phyloP scores from a whole-genome alignment of 148 eudicot genomes.

The Gaultheria prostrata region DNA sequence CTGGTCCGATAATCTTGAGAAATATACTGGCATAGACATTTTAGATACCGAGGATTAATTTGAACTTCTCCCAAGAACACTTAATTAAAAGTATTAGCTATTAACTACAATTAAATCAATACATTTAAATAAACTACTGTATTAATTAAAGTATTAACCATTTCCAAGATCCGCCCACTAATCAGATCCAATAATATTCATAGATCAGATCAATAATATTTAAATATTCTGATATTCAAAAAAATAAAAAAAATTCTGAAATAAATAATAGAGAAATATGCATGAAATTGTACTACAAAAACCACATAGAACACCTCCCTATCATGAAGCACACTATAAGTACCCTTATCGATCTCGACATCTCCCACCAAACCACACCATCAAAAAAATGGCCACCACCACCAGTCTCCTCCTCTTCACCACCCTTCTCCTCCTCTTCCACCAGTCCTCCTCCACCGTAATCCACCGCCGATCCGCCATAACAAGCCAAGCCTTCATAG shows the following conservation, averaged over 20 bases:
- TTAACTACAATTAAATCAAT: no score
- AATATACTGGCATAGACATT: no score
- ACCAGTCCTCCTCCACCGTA: not conserved
- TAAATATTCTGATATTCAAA: not conserved
- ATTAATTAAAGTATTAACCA: no score
- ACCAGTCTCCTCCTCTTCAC: not conserved
- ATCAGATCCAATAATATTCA: no score
- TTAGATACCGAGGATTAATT: no score
- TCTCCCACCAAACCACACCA: not conserved
- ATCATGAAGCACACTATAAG: not conserved
- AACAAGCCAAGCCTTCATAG: not conserved
- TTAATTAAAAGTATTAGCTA: no score
- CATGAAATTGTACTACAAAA: not conserved
- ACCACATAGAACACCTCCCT: not conserved
- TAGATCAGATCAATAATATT: not conserved
- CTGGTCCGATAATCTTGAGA: no score
- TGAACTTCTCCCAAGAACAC: no score
- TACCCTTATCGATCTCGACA: not conserved
- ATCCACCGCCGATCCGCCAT: not conserved
- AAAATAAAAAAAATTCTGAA: not conserved
- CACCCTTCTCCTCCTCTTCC: not conserved
- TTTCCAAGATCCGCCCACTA: no score
- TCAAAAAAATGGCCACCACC: not conserved
- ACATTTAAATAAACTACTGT: no score
- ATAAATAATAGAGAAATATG: not conserved